Conservation (phyloP, 2,329 filamentous ascomycete genomes). For the Alternaria ventricosa region DNA sequence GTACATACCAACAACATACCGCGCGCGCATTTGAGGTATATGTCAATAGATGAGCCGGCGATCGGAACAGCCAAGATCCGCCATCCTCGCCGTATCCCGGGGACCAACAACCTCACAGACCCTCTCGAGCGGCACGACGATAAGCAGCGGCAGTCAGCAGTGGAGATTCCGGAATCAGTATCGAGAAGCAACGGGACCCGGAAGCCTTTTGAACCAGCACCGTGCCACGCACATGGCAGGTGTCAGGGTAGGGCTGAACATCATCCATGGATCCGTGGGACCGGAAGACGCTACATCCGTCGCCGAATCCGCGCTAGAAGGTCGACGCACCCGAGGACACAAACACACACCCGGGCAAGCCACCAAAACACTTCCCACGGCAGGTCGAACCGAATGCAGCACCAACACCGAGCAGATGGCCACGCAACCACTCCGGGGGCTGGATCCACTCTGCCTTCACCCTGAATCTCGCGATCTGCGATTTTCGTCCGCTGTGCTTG, state of each 20-base stretch:
- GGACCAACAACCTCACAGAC: background rate
- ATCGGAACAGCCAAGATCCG: background rate
- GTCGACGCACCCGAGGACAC: too few species aligned
- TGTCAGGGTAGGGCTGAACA: constrained; percentile 12
- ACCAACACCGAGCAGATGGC: constrained; percentile 3
- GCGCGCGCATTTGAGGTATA: background rate
- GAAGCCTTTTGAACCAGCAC: constrained; percentile 1
- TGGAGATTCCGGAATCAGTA: background rate
- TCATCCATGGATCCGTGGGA: too few species aligned
- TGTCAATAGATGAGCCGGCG: background rate
- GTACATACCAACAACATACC: background rate
- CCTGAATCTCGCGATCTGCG: constrained; percentile 8
- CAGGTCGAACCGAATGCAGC: constrained; percentile 1
- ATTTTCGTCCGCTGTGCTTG: constrained; percentile 12
- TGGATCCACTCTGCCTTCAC: constrained; percentile 6
- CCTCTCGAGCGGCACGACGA: background rate
- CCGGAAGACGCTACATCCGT: constrained; percentile 13
- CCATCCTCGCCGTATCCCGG: background rate
- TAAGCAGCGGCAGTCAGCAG: background rate
- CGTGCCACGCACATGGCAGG: background rate
- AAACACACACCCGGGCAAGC: background rate
- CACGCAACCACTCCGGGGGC: background rate
- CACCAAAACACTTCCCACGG: constrained; percentile 1
- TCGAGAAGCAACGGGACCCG: constrained; percentile 1
- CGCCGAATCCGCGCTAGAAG: constrained; percentile 1